Conservation (phyloP, 768 basidiomycete genomes). For the Boletus subparvulus region DNA sequence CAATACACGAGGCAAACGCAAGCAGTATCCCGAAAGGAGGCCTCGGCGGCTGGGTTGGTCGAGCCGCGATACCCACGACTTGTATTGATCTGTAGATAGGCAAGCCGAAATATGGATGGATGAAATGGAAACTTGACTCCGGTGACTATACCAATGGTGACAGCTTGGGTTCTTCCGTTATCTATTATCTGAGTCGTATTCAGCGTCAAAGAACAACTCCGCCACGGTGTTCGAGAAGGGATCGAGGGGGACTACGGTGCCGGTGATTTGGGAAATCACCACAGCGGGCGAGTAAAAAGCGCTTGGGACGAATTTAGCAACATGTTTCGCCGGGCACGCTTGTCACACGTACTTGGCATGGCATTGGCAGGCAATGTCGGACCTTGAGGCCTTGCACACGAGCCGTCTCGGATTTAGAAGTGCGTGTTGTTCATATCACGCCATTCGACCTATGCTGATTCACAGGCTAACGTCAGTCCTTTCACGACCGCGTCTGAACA, state of each 20-base stretch:
- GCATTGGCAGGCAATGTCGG: conserved; percentile 6
- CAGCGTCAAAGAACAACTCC: conserved; percentile 7
- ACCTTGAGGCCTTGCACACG: conserved; percentile 9
- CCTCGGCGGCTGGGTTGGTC: not conserved
- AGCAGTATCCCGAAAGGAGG: conserved; percentile 5
- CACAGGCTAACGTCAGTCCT: conserved; percentile 3
- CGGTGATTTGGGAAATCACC: conserved; percentile 27
- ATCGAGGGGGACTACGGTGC: not conserved
- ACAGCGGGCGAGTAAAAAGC: conserved; percentile 2
- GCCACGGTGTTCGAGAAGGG: conserved; percentile 14
- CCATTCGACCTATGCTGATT: not conserved
- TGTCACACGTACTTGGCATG: not conserved
- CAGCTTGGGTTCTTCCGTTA: conserved; percentile 13
- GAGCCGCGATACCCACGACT: not conserved
- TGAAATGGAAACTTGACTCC: conserved; percentile 3
- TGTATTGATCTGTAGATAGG: not conserved
- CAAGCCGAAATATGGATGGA: conserved; percentile 1
- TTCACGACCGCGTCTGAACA: conserved; percentile 5
- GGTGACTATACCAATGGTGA: conserved; percentile 7
- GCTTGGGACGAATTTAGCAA: conserved; percentile 16
- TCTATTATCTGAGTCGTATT: not conserved
- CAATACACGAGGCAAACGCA: conserved; percentile 10
- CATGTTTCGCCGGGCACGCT: not conserved
- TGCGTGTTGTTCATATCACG: conserved; percentile 12
- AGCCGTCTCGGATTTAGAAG: conserved; percentile 3